Evolutionary conservation across 768 basidiomycete genomes (phyloP).

Genomic region (Nidularia sp.): DNA sequence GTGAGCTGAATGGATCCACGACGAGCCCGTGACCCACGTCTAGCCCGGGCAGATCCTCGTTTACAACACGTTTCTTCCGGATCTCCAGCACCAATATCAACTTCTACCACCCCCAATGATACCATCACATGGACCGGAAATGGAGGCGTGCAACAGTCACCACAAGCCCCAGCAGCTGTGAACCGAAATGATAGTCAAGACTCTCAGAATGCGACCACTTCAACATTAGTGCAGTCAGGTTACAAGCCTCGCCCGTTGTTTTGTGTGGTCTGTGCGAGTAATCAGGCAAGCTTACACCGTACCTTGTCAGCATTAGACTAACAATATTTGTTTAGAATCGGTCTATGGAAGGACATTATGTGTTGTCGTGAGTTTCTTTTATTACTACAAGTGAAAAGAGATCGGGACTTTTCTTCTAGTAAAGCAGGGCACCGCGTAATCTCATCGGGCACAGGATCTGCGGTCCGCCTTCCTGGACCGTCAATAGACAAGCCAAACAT

Average conservation of each 20-base stretch:
- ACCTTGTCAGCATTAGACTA: constrained; percentile 1
- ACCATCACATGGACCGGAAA: constrained; percentile 21
- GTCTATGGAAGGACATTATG: constrained; percentile 97
- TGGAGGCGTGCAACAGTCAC: constrained; percentile 8
- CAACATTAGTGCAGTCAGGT: constrained; percentile 6
- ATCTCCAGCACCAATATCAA: constrained; percentile 32
- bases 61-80: constrained; percentile 44
- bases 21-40: constrained; percentile 75
- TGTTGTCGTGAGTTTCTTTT: constrained; percentile 65
- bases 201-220: background rate
- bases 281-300: constrained; percentile 63
- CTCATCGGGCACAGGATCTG: constrained; percentile 95
- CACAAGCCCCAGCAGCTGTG: background rate
- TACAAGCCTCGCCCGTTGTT: constrained; percentile 80
- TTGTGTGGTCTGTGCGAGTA: constrained; percentile 99
- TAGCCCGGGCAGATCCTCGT: constrained; percentile 67
- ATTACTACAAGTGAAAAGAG: background rate
- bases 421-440: constrained; percentile 90
- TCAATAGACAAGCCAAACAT: constrained; percentile 98
- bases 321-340: constrained; percentile 61
- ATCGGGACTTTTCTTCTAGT: constrained; percentile 34
- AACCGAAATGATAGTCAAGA: constrained; percentile 4
- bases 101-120: constrained; percentile 17
- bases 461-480: constrained; percentile 92
- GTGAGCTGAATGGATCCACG: constrained; percentile 64